Conservation (phyloP, 2,329 filamentous ascomycete species). For the Phialophora macrospora region DNA sequence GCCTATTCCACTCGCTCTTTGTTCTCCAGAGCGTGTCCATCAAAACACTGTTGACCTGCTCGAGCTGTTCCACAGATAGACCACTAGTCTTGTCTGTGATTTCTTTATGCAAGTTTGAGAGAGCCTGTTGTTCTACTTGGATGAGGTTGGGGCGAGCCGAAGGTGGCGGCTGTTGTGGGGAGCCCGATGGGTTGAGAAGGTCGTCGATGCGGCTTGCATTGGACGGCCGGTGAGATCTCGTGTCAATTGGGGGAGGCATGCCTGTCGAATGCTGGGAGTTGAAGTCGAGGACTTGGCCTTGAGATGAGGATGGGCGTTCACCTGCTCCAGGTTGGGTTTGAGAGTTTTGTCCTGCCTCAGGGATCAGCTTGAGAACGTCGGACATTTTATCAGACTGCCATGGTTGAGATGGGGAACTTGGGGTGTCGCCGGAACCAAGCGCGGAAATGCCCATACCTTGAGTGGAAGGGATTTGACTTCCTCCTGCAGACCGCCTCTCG, state of each 20-base stretch:
- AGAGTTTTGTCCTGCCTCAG: slow-evolving; percentile 42
- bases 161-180: slow-evolving; percentile 13
- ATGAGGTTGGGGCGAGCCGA: slow-evolving; percentile 28
- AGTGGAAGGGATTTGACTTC: slow-evolving; percentile 68
- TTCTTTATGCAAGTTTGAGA: slow-evolving; percentile 45
- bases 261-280: slow-evolving; percentile 27
- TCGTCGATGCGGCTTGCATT: slow-evolving; percentile 28
- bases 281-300: slow-evolving; percentile 20
- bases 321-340: slow-evolving; percentile 18
- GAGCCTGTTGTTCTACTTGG: slow-evolving; percentile 29
- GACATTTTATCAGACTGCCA: slow-evolving; percentile 4
- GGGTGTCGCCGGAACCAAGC: not conserved
- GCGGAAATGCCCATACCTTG: slow-evolving; percentile 55
- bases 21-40: slow-evolving; percentile 89
- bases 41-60: slow-evolving; percentile 86
- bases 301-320: slow-evolving; percentile 23
- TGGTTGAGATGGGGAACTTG: not conserved
- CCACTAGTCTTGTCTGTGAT: slow-evolving; percentile 72
- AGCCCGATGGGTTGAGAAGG: slow-evolving; percentile 35
- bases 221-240: slow-evolving; percentile 12
- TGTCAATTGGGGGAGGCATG: slow-evolving; percentile 14
- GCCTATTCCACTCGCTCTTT: slow-evolving; percentile 81
- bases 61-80: slow-evolving; percentile 88
- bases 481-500: slow-evolving; percentile 56
- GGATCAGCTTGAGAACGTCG: slow-evolving; percentile 8